These are phyloP conservation scores for Dacryopinax primogenitus DNA, from an alignment of 768 basidiomycete genomes.

Conservation along the genomic window DNA sequence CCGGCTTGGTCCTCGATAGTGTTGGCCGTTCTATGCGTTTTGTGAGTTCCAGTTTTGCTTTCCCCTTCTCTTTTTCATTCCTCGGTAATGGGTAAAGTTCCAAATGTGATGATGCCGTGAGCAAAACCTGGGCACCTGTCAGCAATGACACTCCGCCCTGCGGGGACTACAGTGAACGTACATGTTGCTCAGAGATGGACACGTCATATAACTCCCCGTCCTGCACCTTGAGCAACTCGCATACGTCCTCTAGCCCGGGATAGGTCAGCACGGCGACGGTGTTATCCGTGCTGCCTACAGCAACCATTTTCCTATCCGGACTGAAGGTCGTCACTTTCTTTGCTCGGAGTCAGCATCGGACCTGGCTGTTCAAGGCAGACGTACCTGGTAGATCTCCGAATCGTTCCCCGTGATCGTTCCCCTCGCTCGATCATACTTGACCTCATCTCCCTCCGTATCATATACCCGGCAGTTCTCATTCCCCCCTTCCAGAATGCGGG, in stretches of 20 bases:
- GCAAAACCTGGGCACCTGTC: not conserved
- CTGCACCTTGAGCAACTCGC: constrained; percentile 38
- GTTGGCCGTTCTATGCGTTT: constrained; percentile 3
- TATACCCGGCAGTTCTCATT: constrained; percentile 83
- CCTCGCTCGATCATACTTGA: constrained; percentile 33
- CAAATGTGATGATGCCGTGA: constrained; percentile 4
- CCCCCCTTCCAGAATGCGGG: constrained; percentile 45
- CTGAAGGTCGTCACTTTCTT: constrained; percentile 86
- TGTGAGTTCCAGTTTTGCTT: not conserved
- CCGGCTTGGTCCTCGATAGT: not conserved
- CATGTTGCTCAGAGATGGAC: constrained; percentile 56
- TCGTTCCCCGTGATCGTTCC: constrained; percentile 51
- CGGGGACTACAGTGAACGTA: constrained; percentile 25
- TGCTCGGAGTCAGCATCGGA: not conserved
- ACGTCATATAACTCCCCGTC: constrained; percentile 79
- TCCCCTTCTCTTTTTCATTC: not conserved
- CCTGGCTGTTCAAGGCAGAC: constrained; percentile 15
- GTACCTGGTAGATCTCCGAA: constrained; percentile 73
- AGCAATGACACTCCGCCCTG: not conserved
- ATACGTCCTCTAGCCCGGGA: constrained; percentile 39
- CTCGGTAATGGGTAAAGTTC: not conserved
- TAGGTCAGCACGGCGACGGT: constrained; percentile 56
- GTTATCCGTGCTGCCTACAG: constrained; percentile 54
- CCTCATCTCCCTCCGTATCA: constrained; percentile 47
- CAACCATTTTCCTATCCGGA: constrained; percentile 48